These are phyloP conservation scores for Anisodus acutangulus DNA, from an alignment of 257 asterid genomes.

Conservation along the genomic window DNA sequence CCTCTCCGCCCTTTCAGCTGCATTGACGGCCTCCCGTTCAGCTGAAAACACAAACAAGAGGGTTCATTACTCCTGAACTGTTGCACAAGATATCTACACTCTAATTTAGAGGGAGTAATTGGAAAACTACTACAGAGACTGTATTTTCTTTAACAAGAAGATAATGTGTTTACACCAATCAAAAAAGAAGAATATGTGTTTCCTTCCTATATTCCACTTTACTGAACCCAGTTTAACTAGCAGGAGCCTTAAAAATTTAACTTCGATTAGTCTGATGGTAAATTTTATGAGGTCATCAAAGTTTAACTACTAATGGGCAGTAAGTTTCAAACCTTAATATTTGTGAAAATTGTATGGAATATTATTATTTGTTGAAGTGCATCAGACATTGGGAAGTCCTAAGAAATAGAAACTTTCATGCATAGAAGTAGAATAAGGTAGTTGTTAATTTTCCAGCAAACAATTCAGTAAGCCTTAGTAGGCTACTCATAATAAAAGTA, in stretches of 20 bases:
- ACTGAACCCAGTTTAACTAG: background rate
- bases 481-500: slow-evolving; percentile 10
- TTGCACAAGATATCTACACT: background rate
- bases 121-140: background rate
- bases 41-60: slow-evolving; percentile 51
- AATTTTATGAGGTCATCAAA: slow-evolving; percentile 3
- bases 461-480: background rate
- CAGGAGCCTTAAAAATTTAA: background rate
- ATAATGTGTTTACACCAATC: background rate
- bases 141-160: background rate
- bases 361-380: background rate
- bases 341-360: background rate
- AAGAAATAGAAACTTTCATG: background rate
- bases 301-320: background rate
- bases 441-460: background rate
- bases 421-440: background rate
- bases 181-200: background rate
- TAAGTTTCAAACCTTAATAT: slow-evolving; percentile 12
- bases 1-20: slow-evolving; percentile 91
- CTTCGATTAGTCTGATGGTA: background rate
- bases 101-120: background rate
- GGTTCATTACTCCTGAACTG: slow-evolving; percentile 14
- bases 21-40: slow-evolving; percentile 89
- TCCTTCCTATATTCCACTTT: slow-evolving; percentile 1
- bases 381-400: background rate